Conservation (phyloP, 2,329 filamentous ascomycete genomes). For the Colletotrichum tanaceti region DNA sequence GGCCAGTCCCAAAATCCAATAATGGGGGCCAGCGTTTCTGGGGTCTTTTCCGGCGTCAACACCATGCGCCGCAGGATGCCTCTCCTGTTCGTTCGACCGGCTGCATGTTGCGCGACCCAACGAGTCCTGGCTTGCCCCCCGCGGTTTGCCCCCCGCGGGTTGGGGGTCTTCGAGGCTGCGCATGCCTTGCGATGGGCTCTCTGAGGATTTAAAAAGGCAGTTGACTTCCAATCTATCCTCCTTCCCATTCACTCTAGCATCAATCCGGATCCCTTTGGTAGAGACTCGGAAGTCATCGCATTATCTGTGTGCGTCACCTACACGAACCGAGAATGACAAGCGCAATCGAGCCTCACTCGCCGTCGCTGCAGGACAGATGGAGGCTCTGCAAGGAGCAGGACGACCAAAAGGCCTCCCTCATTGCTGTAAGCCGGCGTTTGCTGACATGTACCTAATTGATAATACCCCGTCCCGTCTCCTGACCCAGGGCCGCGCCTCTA, state of each 20-base stretch:
- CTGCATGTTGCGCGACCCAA: neutral
- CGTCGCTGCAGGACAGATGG: neutral
- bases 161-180: neutral
- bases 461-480: too few relatives aligned
- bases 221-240: too few relatives aligned
- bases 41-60: neutral
- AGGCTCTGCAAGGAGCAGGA: constrained; percentile 3
- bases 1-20: constrained; percentile 2
- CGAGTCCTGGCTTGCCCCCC: neutral
- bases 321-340: neutral
- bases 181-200: too few relatives aligned
- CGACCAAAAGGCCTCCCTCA: constrained; percentile 15
- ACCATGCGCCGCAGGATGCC: neutral
- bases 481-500: neutral
- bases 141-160: too few relatives aligned
- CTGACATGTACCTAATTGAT: too few relatives aligned
- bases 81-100: neutral
- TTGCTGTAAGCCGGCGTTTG: neutral
- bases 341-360: neutral
- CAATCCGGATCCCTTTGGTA: too few relatives aligned
- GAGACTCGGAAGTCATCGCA: too few relatives aligned
- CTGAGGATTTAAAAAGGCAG: neutral
- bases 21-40: neutral
- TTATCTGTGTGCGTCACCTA: too few relatives aligned
- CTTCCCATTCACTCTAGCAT: too few relatives aligned